phyloP scores from a whole-genome alignment of 768 basidiomycete genomes.

The Auricularia sp. region DNA sequence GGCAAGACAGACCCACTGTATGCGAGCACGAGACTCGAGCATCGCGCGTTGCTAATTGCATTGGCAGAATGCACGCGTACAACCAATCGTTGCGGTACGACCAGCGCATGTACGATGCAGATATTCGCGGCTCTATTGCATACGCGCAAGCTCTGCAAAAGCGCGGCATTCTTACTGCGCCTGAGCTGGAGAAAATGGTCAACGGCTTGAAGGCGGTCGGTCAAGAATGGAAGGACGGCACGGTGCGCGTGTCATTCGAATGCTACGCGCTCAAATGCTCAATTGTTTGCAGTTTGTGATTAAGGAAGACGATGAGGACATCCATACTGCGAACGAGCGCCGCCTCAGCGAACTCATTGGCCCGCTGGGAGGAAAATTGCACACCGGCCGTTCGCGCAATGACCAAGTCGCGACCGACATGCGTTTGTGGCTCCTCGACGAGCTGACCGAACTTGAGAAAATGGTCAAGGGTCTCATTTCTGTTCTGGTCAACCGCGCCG shows the following conservation, averaged over 20 bases:
- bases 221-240: conserved; percentile 75
- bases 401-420: conserved; percentile 99
- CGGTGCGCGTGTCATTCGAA: conserved; percentile 28
- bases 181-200: conserved; percentile 65
- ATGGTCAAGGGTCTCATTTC: conserved; percentile 68
- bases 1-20: conserved; percentile 84
- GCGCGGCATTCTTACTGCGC: conserved; percentile 67
- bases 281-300: conserved; percentile 48
- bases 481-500: conserved; percentile 87
- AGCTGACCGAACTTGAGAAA: conserved; percentile 55
- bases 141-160: conserved; percentile 81
- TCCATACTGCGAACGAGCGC: conserved; percentile 97
- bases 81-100: conserved; percentile 95
- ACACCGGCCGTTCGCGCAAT: conserved; percentile 94
- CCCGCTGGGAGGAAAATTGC: conserved; percentile 85
- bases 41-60: neutral
- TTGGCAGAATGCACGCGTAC: conserved; percentile 84
- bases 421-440: conserved; percentile 86
- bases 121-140: conserved; percentile 90
- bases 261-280: neutral
- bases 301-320: conserved; percentile 90
- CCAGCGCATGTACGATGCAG: conserved; percentile 84
- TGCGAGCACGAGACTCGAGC: conserved; percentile 11
- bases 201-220: conserved; percentile 66
- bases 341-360: conserved; percentile 90